Evolutionary conservation across 129 eudicot species (phyloP).

Genomic region (Centrapalus pauciflorus): DNA sequence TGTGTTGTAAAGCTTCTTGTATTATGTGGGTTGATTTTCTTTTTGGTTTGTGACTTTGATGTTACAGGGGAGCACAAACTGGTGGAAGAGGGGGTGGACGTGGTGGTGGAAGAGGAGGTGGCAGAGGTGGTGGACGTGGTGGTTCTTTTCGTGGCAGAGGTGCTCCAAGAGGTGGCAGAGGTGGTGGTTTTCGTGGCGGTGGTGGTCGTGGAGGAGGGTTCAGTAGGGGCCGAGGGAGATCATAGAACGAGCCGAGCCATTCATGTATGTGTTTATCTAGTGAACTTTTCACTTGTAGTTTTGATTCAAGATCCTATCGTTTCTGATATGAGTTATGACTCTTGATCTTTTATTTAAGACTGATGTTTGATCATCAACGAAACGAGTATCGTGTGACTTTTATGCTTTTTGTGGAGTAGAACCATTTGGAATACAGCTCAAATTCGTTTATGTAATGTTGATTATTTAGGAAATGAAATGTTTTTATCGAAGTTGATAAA

Average conservation of each 20-base stretch:
- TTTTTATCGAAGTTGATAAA: no score
- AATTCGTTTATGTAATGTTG: no score
- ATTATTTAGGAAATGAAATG: no score
- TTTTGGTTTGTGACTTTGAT: background rate
- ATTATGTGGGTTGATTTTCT: background rate
- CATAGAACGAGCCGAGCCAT: conserved; percentile 9
- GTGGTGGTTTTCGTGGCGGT: conserved; percentile 42
- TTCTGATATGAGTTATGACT: conserved; percentile 13
- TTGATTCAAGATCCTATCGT: conserved; percentile 6
- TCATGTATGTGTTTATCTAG: conserved; percentile 12
- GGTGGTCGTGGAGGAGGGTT: conserved; percentile 44
- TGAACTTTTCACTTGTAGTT: conserved; percentile 14
- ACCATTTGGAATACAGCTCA: no score
- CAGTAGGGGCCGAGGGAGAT: conserved; percentile 52
- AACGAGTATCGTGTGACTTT: background rate
- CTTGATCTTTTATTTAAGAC: conserved; percentile 11
- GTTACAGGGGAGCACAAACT: conserved; percentile 51
- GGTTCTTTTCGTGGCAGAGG: conserved; percentile 42
- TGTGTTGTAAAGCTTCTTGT: background rate
- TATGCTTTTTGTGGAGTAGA: background rate
- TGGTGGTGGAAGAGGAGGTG: conserved; percentile 46
- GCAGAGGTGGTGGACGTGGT: conserved; percentile 49
- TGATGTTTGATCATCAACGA: background rate
- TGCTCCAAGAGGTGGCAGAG: conserved; percentile 45
- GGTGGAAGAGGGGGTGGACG: conserved; percentile 53